Base-by-base conservation (phyloP, 1,284 basidiomycete genomes). In the Tilletia walkeri region DNA sequence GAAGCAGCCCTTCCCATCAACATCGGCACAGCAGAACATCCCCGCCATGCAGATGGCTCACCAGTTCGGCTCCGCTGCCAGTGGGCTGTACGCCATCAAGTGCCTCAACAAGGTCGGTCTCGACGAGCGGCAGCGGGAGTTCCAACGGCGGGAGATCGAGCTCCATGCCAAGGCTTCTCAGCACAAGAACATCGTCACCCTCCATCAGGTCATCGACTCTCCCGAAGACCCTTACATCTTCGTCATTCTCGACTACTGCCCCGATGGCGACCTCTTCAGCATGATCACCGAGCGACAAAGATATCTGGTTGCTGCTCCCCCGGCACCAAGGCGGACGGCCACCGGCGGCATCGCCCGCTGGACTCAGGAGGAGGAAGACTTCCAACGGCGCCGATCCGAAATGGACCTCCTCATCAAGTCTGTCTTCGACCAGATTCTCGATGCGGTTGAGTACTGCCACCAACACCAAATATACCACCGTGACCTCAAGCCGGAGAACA, bases 401-500 rank as follows among this genome's bases (percentile, higher is more conserved):
- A 81, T 80, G 79, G 81, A 83, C 56, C 65, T 69, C 3, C 70
- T 80, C 61, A 78, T 83, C 69, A 78, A 78, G 53, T 72, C 77
- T 61, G 81, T 84, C 68, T 83, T 82, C 56, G 73, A 75, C 66
- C 82, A 84, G 85, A 89, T 98, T 84, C 88, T 98, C 79, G 94
- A 95, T 78, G 92, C 94, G 65, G 92, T 98, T 80, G 91, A 94
- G 76, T 92, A 92, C 85, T 89, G 89, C 79, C 90, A 91, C 80
- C 78, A 80, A 24, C 83, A 86, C 65, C 88, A 88, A 38, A 93
- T 98, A 84, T 96, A 92, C 86, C 95, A 98, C 85, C 92, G 95
- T 69, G 95, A 98, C 84, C 87, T 99, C 80, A 99, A 98, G 87
- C 95, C 95, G 0, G 96, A 98, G 86, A 99, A 99, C 85, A 91